These are phyloP conservation scores for Podospora tetraspora DNA, from an alignment of 495 filamentous ascomycete genomes.

Conservation along the genomic window DNA sequence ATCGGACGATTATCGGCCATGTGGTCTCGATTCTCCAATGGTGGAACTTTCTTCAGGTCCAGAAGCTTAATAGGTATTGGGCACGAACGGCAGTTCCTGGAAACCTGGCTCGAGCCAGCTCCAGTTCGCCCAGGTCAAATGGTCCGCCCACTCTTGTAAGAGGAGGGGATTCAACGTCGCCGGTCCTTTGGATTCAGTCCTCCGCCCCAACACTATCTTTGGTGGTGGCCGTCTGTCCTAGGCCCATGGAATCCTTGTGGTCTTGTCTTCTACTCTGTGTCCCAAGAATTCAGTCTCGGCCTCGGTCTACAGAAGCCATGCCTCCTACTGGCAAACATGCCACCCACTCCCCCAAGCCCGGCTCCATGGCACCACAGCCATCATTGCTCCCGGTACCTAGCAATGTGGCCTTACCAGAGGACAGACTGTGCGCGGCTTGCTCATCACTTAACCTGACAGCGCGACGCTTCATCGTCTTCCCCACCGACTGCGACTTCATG, in stretches of 20 bases:
- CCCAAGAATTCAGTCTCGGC: neutral
- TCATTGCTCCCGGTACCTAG: neutral
- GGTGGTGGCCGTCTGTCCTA: neutral
- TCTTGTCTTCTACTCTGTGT: neutral
- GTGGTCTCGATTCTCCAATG: neutral
- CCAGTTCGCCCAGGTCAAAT: neutral
- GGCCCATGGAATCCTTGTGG: neutral
- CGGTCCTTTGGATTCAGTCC: neutral
- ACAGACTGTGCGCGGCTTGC: neutral
- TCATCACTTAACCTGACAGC: neutral
- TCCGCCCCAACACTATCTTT: too few species aligned
- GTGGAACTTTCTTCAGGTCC: neutral
- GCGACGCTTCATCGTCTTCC: neutral
- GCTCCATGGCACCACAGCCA: too few species aligned
- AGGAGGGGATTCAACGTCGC: neutral
- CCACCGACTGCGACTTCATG: neutral
- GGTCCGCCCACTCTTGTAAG: neutral
- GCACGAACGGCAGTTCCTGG: neutral
- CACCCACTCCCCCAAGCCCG: too few species aligned
- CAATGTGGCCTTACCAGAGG: neutral
- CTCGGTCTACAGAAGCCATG: neutral
- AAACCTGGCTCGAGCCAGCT: neutral
- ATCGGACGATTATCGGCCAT: neutral
- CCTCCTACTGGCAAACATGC: too few species aligned
- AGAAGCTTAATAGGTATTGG: neutral